These are phyloP conservation scores for Boletus coccyginus DNA, from an alignment of 768 basidiomycete species.

Conservation along the genomic window DNA sequence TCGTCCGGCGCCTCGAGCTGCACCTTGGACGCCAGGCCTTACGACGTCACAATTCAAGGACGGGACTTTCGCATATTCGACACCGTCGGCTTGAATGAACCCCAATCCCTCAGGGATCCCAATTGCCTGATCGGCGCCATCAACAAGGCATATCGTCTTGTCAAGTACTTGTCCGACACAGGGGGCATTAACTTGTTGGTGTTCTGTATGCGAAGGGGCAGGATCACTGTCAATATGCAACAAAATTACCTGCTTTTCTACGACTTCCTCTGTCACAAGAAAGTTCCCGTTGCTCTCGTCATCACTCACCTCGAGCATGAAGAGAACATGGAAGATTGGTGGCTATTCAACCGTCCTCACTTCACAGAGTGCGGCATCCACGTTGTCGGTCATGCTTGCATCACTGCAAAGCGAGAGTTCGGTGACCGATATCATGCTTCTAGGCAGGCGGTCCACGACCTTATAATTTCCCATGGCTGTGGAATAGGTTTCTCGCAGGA, in stretches of 20 bases:
- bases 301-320: conserved; percentile 36
- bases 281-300: conserved; percentile 24
- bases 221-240: conserved; percentile 27
- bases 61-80: conserved; percentile 32
- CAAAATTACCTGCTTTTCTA: conserved; percentile 33
- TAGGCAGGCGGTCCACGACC: conserved; percentile 16
- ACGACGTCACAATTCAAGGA: conserved; percentile 21
- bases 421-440: conserved; percentile 25
- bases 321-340: conserved; percentile 36
- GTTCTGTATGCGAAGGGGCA: conserved; percentile 35
- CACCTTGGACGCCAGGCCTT: conserved; percentile 32
- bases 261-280: conserved; percentile 32
- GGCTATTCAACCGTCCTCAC: conserved; percentile 25
- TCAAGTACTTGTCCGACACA: conserved; percentile 28
- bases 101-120: conserved; percentile 23
- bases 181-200: conserved; percentile 41
- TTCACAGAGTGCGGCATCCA: conserved; percentile 23
- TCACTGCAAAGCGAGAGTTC: conserved; percentile 32
- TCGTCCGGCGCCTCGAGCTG: conserved; percentile 33
- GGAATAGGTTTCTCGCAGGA: conserved; percentile 22
- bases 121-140: conserved; percentile 29
- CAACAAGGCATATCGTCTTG: conserved; percentile 33
- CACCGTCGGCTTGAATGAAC: conserved; percentile 33
- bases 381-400: conserved; percentile 29
- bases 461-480: conserved; percentile 17